Conservation (phyloP, 441 rosid genomes). For the Manihot esculenta region DNA sequence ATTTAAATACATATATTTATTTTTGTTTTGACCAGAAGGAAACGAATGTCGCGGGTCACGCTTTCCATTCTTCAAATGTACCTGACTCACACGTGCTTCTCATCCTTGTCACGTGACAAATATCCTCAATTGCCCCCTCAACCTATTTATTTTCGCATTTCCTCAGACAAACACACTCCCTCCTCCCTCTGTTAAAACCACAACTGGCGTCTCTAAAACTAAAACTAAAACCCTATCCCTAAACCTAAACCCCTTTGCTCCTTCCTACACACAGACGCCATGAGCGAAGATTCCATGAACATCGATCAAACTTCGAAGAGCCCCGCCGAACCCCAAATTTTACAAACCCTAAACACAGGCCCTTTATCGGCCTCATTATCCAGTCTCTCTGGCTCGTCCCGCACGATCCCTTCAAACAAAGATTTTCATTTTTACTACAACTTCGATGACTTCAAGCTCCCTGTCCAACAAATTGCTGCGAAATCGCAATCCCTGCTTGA, state of each 20-base stretch:
- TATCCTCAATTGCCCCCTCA: not conserved
- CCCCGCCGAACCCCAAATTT: constrained; percentile 10
- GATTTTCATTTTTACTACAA: constrained; percentile 85
- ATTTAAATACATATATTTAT: no score
- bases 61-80: not conserved
- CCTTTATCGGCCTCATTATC: constrained; percentile 52
- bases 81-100: constrained; percentile 2
- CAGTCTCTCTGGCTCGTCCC: constrained; percentile 58
- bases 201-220: constrained; percentile 1
- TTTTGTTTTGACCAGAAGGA: no score
- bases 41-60: no score
- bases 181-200: not conserved
- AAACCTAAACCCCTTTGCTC: no score
- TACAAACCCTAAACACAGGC: constrained; percentile 35
- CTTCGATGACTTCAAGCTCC: constrained; percentile 68
- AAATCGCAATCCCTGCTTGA: constrained; percentile 55
- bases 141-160: no score
- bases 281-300: constrained; percentile 14
- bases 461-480: constrained; percentile 43
- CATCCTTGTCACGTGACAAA: constrained; percentile 5
- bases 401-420: constrained; percentile 55
- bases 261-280: not conserved
- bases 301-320: constrained; percentile 11
- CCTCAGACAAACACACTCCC: no score
- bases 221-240: constrained; percentile 24